Conservation (phyloP, 2,329 filamentous ascomycete genomes). For the Eutypa lata region DNA sequence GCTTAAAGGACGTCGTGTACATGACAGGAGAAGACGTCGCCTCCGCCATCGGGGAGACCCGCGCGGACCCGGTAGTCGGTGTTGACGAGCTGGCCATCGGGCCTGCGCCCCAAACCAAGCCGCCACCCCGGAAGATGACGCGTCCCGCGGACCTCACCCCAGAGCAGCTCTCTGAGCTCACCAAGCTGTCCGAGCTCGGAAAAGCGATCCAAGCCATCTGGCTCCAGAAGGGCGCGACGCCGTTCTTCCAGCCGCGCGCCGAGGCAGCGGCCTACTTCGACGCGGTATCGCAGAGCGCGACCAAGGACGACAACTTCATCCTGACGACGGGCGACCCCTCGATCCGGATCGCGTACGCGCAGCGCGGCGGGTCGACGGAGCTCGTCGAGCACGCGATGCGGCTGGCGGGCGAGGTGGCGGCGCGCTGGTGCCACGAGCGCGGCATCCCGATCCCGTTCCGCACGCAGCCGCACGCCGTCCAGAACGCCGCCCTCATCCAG, state of each 20-base stretch:
- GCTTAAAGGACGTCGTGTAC: constrained; percentile 53
- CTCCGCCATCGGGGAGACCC: constrained; percentile 36
- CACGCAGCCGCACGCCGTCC: constrained; percentile 40
- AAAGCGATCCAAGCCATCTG: constrained; percentile 41
- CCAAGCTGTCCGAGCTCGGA: constrained; percentile 45
- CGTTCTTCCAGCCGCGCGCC: constrained; percentile 42
- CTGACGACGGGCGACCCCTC: constrained; percentile 46
- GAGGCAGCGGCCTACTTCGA: constrained; percentile 43
- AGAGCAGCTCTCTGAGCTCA: constrained; percentile 43
- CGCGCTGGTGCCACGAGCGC: constrained; percentile 57
- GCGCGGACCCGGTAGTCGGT: constrained; percentile 21
- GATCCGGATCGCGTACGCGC: constrained; percentile 40
- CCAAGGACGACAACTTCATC: constrained; percentile 22
- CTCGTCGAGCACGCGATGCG: constrained; percentile 55
- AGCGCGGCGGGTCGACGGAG: constrained; percentile 25
- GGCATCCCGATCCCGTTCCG: constrained; percentile 59
- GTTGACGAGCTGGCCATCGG: constrained; percentile 32
- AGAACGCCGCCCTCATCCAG: constrained; percentile 35
- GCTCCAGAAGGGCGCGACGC: constrained; percentile 46
- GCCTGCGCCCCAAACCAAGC: constrained; percentile 14
- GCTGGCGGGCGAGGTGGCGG: constrained; percentile 59
- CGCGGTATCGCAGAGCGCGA: constrained; percentile 20
- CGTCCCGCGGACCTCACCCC: constrained; percentile 38
- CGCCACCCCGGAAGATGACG: constrained; percentile 41
- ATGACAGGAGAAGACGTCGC: constrained; percentile 52